Percentiles rank a stretch among this genome's conserved stretches.
phyloP scores from a whole-genome alignment of 148 eudicot genomes.

The Heliamphora exappendiculata region DNA sequence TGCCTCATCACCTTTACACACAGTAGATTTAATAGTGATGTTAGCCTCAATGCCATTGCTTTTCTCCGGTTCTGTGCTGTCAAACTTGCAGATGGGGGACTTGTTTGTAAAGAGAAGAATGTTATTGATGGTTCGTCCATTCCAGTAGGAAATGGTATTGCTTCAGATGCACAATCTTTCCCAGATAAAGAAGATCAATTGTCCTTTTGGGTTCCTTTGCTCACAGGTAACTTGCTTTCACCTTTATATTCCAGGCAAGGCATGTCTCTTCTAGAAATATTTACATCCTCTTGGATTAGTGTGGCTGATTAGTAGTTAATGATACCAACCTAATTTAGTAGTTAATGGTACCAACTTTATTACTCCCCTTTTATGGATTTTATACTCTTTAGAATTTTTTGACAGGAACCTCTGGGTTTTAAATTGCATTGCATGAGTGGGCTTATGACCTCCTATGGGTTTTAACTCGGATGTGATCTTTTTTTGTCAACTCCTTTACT shows the following conservation, averaged over 20 bases:
- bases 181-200: slow-evolving; percentile 57
- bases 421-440: background rate
- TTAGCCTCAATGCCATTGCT: slow-evolving; percentile 96
- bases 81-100: slow-evolving; percentile 95
- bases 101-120: slow-evolving; percentile 54
- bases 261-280: background rate
- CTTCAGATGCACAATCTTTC: slow-evolving; percentile 39
- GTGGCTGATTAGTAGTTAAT: background rate
- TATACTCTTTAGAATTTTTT: background rate
- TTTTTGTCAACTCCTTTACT: background rate
- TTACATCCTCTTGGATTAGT: background rate
- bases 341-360: background rate
- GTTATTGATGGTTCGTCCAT: slow-evolving; percentile 39
- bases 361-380: background rate
- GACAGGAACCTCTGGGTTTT: background rate
- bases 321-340: background rate
- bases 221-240: slow-evolving; percentile 54
- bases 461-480: background rate
- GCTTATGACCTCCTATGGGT: background rate
- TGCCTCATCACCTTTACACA: slow-evolving; percentile 96
- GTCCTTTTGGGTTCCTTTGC: slow-evolving; percentile 88
- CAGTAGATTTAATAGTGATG: slow-evolving; percentile 86
- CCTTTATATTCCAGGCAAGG: background rate
- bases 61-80: slow-evolving; percentile 97
- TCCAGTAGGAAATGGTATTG: slow-evolving; percentile 26